Conservation (phyloP, 192 early-diverging fungal species). For the Mortierella alpina region DNA sequence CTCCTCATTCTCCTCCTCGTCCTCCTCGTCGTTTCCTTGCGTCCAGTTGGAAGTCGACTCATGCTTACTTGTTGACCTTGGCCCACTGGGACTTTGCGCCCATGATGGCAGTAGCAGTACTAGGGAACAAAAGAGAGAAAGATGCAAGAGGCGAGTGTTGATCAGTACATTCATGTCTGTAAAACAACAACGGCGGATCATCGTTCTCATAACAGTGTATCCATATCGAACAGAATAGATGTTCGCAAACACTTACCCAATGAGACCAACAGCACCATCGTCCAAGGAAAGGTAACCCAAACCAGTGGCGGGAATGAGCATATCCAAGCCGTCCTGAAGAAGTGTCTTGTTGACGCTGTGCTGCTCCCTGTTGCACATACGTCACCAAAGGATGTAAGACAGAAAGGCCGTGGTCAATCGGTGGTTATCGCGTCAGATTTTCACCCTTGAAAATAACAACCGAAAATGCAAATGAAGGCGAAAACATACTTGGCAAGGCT, state of each 20-base stretch:
- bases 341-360: constrained; percentile 60
- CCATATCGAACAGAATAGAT: neutral
- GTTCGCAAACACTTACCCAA: constrained; percentile 60
- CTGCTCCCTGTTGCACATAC: constrained; percentile 61
- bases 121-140: constrained; percentile 22
- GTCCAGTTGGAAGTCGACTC: neutral
- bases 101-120: constrained; percentile 75
- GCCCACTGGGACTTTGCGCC: constrained; percentile 69
- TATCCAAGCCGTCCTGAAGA: constrained; percentile 77
- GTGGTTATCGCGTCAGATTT: neutral
- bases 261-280: constrained; percentile 76
- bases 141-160: neutral
- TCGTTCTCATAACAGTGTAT: neutral
- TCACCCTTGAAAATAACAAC: neutral
- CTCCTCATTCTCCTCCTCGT: neutral
- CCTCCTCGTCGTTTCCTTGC: neutral
- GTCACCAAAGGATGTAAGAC: neutral
- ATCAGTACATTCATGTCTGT: neutral
- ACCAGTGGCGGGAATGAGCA: constrained; percentile 73
- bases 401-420: constrained; percentile 6
- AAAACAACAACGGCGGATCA: neutral
- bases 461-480: neutral
- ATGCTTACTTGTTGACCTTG: constrained; percentile 55
- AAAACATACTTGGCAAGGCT: constrained; percentile 56
- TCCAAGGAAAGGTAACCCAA: constrained; percentile 74